Percentiles rank a stretch among this genome's conserved stretches.
Evolutionary conservation across 257 asterid species (phyloP).

Genomic region (Jasminum sambac): DNA sequence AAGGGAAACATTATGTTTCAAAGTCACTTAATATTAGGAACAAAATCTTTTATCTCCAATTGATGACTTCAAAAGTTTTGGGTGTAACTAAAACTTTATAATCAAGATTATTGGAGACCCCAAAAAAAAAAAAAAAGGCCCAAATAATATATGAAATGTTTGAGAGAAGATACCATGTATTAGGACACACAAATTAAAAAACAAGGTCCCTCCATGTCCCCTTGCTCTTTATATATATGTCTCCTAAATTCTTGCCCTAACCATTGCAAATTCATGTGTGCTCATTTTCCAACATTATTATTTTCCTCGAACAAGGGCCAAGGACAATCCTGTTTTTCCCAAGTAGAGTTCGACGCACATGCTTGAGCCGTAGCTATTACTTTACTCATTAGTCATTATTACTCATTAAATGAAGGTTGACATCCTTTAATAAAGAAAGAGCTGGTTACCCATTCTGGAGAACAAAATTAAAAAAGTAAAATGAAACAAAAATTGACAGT

Average conservation of each 20-base stretch:
- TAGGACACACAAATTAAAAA: background rate
- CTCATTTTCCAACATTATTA: constrained; percentile 1
- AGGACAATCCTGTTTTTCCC: background rate
- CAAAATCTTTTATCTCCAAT: background rate
- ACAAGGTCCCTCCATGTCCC: background rate
- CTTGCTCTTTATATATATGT: background rate
- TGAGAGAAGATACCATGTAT: background rate
- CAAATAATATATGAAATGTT: no score
- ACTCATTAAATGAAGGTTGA: background rate
- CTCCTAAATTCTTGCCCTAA: constrained; percentile 11
- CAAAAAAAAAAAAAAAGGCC: no score
- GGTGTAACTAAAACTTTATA: background rate
- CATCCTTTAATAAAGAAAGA: background rate
- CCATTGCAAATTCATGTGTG: background rate
- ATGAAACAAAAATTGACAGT: no score
- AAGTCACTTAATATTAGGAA: background rate
- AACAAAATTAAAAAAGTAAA: no score
- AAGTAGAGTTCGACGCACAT: background rate
- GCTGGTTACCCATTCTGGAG: background rate
- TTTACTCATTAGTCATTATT: background rate
- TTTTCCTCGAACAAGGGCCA: background rate
- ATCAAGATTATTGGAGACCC: background rate
- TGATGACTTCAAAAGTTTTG: background rate
- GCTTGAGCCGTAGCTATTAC: no score
- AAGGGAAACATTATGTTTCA: background rate